Base-by-base conservation (phyloP, 2,329 filamentous ascomycete species). In the Chaetomiaceae sp. region DNA sequence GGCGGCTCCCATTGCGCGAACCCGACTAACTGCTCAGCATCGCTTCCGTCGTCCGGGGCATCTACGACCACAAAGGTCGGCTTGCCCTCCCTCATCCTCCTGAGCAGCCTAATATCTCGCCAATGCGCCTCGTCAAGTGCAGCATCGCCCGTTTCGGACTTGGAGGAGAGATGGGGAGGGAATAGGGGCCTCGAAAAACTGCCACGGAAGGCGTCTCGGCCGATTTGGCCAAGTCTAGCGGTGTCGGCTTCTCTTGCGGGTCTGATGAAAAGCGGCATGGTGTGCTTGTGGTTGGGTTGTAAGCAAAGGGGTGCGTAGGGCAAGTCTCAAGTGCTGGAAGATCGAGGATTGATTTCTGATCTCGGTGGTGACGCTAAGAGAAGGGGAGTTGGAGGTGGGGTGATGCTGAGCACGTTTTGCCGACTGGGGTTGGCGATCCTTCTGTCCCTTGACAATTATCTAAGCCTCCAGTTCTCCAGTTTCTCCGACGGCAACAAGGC, bases 191-290 rank as follows among this genome's bases (percentile, higher is more conserved):
- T 16, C 1, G 56, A 57, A 10, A 58, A 6, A 4, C 50, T 47
- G 27, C 50, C 40, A 12, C 25, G 41, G 48, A 65, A 66, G 9
- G 62, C 61, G 17, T 54, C 56, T 9, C 17, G 27, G 35, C 53
- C 58, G 42, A 66, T 54, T 30, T 48, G 46, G n/a, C 57, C 63
- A 37, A 65, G 58, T n/a, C 50, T 51, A 9, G 50, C 46, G n/a
- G 55, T 45, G 31, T 66, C 64, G 37, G 55, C 56, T 37, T 59
- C 54, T 13, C 49, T 58, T 21, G 63, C 61, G 17, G 44, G 55
- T 16, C 63, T 59, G 40, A 65, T 37, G 5, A 41, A 43, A 27
- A 64, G 54, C 12, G 63, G 45, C 63, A 65, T 65, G 9, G 14
- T 33, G 30, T n/a, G 4, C 12, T 33, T 12, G 14, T 7, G 30